A percentile compares a stretch with the other conserved stretches of the same genome.
phyloP scores from a whole-genome alignment of 225 moss, liverwort and hornwort species.

The Physcomitrellopsis africana region DNA sequence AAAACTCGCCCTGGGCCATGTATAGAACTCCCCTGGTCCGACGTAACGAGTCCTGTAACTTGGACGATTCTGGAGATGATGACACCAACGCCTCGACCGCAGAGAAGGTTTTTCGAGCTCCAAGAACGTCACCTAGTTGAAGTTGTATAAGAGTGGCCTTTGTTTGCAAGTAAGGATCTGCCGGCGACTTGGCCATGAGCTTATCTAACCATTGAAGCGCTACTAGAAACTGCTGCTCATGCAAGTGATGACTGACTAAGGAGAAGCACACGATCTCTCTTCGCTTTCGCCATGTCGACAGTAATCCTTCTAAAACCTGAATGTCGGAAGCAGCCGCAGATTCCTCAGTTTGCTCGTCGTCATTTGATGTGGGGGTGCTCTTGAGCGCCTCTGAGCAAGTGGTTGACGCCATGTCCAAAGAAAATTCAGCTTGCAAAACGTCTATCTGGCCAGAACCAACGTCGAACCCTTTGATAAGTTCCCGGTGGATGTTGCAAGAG shows the following conservation, averaged over 20 bases:
- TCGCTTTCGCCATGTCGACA: constrained; percentile 74
- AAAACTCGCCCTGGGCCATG: constrained; percentile 73
- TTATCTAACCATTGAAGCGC: constrained; percentile 80
- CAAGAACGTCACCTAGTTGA: constrained; percentile 84
- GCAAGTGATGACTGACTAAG: constrained; percentile 76
- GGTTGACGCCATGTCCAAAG: constrained; percentile 9
- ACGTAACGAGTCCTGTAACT: constrained; percentile 51
- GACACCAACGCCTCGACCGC: constrained; percentile 67
- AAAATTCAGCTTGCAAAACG: constrained; percentile 58
- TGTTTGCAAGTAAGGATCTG: constrained; percentile 70
- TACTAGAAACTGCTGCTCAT: constrained; percentile 78
- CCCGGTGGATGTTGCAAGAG: constrained; percentile 9
- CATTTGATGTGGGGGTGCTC: constrained; percentile 19
- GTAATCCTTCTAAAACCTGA: constrained; percentile 46
- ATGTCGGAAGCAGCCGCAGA: constrained; percentile 51
- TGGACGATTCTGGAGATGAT: constrained; percentile 41
- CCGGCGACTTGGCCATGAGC: constrained; percentile 54
- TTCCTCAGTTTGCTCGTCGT: constrained; percentile 53
- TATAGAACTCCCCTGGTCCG: constrained; percentile 75
- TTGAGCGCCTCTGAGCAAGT: constrained; percentile 17
- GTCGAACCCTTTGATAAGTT: constrained; percentile 37
- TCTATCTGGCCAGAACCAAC: constrained; percentile 68
- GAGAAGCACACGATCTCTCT: constrained; percentile 77
- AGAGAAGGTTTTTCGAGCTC: constrained; percentile 81
- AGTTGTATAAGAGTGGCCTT: constrained; percentile 81